Evolutionary conservation across 176 grass and related monocot species (phyloP).

Genomic region (Zoysia japonica): DNA sequence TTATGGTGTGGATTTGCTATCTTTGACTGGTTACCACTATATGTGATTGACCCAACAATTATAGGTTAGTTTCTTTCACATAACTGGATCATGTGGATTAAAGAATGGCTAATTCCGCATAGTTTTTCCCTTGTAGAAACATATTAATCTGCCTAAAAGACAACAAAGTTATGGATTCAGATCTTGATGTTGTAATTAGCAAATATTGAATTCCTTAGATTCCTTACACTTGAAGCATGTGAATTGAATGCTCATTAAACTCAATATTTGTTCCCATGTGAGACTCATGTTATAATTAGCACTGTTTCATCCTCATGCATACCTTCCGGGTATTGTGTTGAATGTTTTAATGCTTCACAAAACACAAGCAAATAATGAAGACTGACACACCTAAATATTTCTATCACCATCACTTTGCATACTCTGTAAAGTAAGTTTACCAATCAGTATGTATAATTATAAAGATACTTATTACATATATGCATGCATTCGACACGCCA

Average conservation of each 20-base stretch:
- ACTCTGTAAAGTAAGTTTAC: neutral
- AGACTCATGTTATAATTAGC: conserved; percentile 10
- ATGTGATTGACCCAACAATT: neutral
- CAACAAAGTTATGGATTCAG: neutral
- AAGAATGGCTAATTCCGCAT: neutral
- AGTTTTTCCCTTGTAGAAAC: neutral
- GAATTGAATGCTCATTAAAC: neutral
- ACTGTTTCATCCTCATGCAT: neutral
- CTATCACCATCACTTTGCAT: neutral
- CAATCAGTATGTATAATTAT: neutral
- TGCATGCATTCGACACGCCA: neutral
- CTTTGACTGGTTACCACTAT: neutral
- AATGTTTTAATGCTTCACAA: neutral
- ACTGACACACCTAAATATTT: neutral
- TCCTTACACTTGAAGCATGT: conserved; percentile 9
- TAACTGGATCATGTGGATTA: neutral
- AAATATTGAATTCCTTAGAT: conserved; percentile 4
- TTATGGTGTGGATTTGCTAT: neutral
- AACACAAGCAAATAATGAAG: neutral
- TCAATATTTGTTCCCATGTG: conserved; percentile 5
- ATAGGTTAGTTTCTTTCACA: neutral
- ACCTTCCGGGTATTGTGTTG: neutral
- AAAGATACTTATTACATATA: neutral
- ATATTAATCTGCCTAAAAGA: neutral
- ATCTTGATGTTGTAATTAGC: neutral